A percentile compares a stretch with the other conserved stretches of the same genome.
These are phyloP conservation scores for Bolboschoenoplectus hybrid DNA, from an alignment of 202 grass and related monocot species.

Conservation along the genomic window DNA sequence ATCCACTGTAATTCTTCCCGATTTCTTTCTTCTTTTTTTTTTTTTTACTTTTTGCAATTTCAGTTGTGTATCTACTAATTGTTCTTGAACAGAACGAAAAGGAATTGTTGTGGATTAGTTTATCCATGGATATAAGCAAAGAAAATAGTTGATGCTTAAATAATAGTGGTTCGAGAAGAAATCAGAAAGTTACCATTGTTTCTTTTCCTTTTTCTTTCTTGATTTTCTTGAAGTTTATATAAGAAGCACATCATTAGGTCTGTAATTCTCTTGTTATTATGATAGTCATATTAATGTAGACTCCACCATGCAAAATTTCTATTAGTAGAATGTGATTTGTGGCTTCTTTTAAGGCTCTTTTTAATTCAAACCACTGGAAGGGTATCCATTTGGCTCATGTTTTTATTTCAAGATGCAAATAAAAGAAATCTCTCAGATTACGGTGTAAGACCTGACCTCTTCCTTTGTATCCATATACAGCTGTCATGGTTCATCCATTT, in stretches of 20 bases:
- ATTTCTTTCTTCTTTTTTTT: not conserved
- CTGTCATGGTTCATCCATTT: not conserved
- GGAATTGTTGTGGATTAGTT: not conserved
- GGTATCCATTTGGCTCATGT: not conserved
- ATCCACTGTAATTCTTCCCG: constrained; percentile 53
- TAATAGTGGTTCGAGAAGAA: not conserved
- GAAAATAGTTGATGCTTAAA: not conserved
- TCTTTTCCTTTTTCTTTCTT: not conserved
- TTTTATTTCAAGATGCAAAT: not conserved
- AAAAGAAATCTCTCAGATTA: not conserved
- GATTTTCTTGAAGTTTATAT: not conserved
- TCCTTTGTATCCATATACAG: not conserved
- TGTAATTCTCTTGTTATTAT: not conserved
- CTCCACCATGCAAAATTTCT: not conserved
- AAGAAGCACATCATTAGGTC: not conserved
- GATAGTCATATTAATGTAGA: not conserved
- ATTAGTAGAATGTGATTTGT: not conserved
- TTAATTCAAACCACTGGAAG: not conserved
- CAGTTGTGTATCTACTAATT: not conserved
- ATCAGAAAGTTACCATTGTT: not conserved
- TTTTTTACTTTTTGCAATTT: constrained; percentile 8
- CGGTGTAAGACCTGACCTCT: not conserved
- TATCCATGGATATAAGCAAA: not conserved
- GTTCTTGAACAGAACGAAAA: not conserved
- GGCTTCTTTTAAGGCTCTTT: not conserved